phyloP scores from a whole-genome alignment of 371 early-diverging fungal species.

The Mucor circinelloides region DNA sequence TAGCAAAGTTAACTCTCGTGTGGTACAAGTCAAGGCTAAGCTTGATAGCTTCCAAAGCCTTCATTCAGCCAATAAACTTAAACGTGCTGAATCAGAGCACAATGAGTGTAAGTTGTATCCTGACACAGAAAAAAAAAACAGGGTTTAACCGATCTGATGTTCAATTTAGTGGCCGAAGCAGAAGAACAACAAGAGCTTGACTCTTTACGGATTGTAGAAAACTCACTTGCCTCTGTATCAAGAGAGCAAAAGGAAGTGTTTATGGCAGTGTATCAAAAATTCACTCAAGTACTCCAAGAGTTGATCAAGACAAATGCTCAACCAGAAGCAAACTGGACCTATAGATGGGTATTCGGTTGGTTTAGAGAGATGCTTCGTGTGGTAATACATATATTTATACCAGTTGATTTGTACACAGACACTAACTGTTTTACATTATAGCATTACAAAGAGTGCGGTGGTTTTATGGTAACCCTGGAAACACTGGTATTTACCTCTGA shows the following conservation, averaged over 20 bases:
- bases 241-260: constrained; percentile 87
- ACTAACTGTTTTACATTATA: constrained; percentile 24
- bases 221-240: constrained; percentile 64
- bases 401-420: not conserved
- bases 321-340: constrained; percentile 53
- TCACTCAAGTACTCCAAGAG: constrained; percentile 60
- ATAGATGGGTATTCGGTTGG: constrained; percentile 81
- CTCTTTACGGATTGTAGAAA: constrained; percentile 61
- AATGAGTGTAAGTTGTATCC: constrained; percentile 35
- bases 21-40: constrained; percentile 69
- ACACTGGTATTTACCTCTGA: constrained; percentile 68
- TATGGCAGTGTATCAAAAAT: constrained; percentile 73
- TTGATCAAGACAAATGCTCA: constrained; percentile 47
- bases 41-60: constrained; percentile 42
- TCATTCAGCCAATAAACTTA: constrained; percentile 41
- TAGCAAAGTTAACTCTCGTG: constrained; percentile 82
- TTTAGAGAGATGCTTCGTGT: constrained; percentile 79
- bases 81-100: constrained; percentile 25
- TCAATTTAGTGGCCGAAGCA: constrained; percentile 46
- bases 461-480: constrained; percentile 68
- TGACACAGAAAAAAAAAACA: not conserved
- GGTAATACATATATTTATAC: constrained; percentile 24
- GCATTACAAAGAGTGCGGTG: constrained; percentile 69
- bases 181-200: constrained; percentile 55
- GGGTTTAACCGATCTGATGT: not conserved